phyloP scores from a whole-genome alignment of 179 eudicot genomes.

The Silene coronaria region DNA sequence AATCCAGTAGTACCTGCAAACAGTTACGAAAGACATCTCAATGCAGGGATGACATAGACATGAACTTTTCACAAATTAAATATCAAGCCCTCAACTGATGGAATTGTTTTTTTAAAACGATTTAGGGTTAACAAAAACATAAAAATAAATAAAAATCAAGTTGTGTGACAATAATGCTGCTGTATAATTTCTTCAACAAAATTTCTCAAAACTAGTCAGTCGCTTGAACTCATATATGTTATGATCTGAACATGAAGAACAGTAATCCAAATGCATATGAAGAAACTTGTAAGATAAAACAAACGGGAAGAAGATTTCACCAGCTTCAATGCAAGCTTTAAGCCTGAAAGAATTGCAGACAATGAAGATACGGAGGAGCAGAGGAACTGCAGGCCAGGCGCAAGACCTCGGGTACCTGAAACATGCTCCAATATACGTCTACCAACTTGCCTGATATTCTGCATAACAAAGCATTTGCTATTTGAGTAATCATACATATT shows the following conservation, averaged over 20 bases:
- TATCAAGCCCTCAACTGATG: conserved; percentile 2
- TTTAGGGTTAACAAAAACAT: not conserved
- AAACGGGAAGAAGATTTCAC: conserved; percentile 35
- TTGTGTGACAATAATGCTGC: not conserved
- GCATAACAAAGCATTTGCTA: conserved; percentile 33
- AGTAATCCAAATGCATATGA: not conserved
- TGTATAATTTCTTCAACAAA: conserved; percentile 1
- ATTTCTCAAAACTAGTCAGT: not conserved
- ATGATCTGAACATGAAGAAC: not conserved
- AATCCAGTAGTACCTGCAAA: conserved; percentile 73
- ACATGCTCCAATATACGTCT: conserved; percentile 79
- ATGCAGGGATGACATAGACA: conserved; percentile 6
- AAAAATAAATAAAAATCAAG: not conserved
- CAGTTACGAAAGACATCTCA: conserved; percentile 13
- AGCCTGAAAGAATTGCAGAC: conserved; percentile 53
- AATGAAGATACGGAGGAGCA: conserved; percentile 61
- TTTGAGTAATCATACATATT: conserved; percentile 4
- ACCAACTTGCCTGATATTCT: conserved; percentile 84
- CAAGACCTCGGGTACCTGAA: conserved; percentile 67
- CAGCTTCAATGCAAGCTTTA: conserved; percentile 79
- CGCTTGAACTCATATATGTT: not conserved
- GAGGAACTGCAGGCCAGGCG: conserved; percentile 82
- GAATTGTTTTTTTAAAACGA: not conserved
- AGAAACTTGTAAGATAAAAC: conserved; percentile 1
- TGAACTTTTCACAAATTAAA: not conserved